Evolutionary conservation across 2,329 filamentous ascomycete genomes (phyloP).

Genomic region (Ceratocystis alfenasii): DNA sequence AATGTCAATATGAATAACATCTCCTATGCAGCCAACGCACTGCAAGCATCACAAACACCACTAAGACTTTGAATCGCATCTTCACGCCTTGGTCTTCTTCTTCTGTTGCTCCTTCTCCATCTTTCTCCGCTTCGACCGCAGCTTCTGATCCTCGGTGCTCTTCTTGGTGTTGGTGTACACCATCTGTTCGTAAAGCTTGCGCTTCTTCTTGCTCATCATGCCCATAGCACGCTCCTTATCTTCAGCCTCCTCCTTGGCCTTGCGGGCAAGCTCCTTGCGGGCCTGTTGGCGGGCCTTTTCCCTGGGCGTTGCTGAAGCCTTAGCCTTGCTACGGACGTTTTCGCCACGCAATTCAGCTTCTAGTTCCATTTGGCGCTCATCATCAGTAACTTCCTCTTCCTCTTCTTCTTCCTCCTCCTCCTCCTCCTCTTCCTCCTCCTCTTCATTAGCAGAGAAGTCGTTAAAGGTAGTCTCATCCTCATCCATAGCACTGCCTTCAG

Average conservation of each 20-base stretch:
- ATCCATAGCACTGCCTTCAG: slow-evolving; percentile 41
- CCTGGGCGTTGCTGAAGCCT: slow-evolving; percentile 36
- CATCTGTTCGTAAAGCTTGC: slow-evolving; percentile 97
- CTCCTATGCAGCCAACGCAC: slow-evolving; percentile 7
- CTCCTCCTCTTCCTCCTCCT: slow-evolving; percentile 35
- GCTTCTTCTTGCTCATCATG: slow-evolving; percentile 97
- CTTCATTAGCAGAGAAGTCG: slow-evolving; percentile 37
- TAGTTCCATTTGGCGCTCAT: slow-evolving; percentile 68
- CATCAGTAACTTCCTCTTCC: slow-evolving; percentile 31
- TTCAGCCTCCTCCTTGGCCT: slow-evolving; percentile 65
- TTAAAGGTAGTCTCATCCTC: slow-evolving; percentile 31
- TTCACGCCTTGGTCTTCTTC: slow-evolving; percentile 27
- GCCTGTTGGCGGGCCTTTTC: slow-evolving; percentile 57
- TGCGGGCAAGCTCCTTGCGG: slow-evolving; percentile 56
- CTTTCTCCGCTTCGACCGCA: slow-evolving; percentile 82
- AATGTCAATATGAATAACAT: slow-evolving; percentile 17
- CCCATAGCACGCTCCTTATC: slow-evolving; percentile 88
- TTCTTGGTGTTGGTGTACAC: slow-evolving; percentile 88
- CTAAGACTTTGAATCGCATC: background rate
- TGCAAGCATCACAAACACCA: background rate
- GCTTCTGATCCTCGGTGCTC: slow-evolving; percentile 75
- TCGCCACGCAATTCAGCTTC: slow-evolving; percentile 80
- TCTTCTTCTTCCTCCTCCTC: slow-evolving; percentile 36
- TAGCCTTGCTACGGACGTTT: slow-evolving; percentile 39
- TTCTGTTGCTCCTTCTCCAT: slow-evolving; percentile 56